Evolutionary conservation across 306 rosid species (phyloP).

Genomic region (Malus fusca): DNA sequence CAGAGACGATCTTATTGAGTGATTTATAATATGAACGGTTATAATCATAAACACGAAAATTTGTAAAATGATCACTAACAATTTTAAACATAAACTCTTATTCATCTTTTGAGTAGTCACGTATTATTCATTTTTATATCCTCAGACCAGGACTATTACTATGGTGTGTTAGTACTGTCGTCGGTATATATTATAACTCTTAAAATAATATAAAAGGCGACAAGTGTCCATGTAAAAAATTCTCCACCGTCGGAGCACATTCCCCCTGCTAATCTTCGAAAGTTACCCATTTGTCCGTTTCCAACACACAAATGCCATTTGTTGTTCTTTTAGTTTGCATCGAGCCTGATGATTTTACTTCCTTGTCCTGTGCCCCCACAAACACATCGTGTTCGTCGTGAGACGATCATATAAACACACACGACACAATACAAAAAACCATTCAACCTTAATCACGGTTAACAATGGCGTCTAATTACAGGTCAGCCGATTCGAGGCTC

Average conservation of each 20-base stretch:
- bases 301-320: conserved; percentile 40
- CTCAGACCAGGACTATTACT: too few relatives aligned
- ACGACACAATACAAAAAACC: background rate
- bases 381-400: conserved; percentile 9
- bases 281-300: conserved; percentile 28
- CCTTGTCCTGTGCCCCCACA: conserved; percentile 27
- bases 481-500: conserved; percentile 16
- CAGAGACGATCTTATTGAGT: fast-evolving
- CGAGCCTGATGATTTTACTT: conserved; percentile 22
- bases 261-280: too few relatives aligned
- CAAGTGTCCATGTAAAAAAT: too few relatives aligned
- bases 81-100: fast-evolving
- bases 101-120: too few relatives aligned
- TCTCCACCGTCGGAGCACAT: too few relatives aligned
- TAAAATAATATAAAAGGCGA: too few relatives aligned
- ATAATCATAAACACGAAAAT: too few relatives aligned
- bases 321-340: conserved; percentile 43
- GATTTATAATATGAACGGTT: too few relatives aligned
- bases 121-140: too few relatives aligned
- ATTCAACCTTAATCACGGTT: background rate
- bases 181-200: too few relatives aligned
- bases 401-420: background rate
- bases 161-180: too few relatives aligned
- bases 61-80: too few relatives aligned
- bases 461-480: conserved; percentile 28